phyloP scores from a whole-genome alignment of 257 asterid genomes.

The Solanum paucissectum region DNA sequence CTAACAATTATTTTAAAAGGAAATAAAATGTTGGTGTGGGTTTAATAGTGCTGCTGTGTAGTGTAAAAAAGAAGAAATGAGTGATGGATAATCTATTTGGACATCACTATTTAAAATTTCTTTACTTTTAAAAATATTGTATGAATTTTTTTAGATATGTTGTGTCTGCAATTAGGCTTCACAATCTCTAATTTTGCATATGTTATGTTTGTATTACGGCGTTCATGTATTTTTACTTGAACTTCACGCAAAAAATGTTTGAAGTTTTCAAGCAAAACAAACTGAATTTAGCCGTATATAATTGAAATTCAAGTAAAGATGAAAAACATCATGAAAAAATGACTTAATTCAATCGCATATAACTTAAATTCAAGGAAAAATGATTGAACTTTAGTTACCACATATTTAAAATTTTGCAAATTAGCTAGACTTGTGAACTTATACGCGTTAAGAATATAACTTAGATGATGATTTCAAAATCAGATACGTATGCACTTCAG shows the following conservation, averaged over 20 bases:
- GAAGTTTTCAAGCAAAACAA: background rate
- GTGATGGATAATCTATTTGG: background rate
- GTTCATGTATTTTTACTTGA: background rate
- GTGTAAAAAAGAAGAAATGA: background rate
- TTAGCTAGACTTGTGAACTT: background rate
- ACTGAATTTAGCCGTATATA: background rate
- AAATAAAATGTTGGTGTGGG: background rate
- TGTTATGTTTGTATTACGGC: background rate
- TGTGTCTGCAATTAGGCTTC: background rate
- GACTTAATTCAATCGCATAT: background rate
- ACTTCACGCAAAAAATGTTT: background rate
- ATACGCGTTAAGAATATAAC: background rate
- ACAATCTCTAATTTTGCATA: background rate
- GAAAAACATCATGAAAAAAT: background rate
- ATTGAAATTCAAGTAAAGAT: background rate
- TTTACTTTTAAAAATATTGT: background rate
- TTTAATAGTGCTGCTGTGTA: background rate
- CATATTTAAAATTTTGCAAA: background rate
- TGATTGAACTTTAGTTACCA: background rate
- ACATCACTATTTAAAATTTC: background rate
- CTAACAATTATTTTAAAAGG: background rate
- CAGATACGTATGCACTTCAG: background rate
- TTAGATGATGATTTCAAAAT: background rate
- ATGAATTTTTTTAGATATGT: background rate
- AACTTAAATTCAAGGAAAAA: background rate